A percentile compares a stretch with the other conserved stretches of the same genome.
Conservation (phyloP, 2,329 filamentous ascomycete species). For the Aspergillus aculeatinus region DNA sequence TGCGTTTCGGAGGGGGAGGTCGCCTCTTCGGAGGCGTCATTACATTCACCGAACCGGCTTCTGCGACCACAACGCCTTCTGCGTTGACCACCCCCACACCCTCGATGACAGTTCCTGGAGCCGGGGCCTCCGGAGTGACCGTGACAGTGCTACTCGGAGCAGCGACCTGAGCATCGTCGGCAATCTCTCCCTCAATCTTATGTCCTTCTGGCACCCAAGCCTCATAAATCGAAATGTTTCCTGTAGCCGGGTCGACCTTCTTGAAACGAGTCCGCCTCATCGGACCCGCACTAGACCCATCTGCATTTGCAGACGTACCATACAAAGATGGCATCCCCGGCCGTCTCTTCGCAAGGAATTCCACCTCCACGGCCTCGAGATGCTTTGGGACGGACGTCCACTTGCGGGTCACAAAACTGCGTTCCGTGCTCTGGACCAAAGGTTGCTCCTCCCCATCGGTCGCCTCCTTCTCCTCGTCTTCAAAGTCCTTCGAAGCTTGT, state of each 20-base stretch:
- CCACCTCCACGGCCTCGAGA: slow-evolving; percentile 58
- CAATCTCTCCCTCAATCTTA: slow-evolving; percentile 76
- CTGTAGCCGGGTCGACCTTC: slow-evolving; percentile 69
- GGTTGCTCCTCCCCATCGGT: slow-evolving; percentile 37
- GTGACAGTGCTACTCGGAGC: slow-evolving; percentile 41
- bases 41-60: slow-evolving; percentile 45
- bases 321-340: slow-evolving; percentile 58
- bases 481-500: slow-evolving; percentile 49
- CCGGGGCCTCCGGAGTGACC: slow-evolving; percentile 45
- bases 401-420: slow-evolving; percentile 57
- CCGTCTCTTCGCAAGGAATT: slow-evolving; percentile 62
- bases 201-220: slow-evolving; percentile 79
- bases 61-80: slow-evolving; percentile 58
- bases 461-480: slow-evolving; percentile 38
- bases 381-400: slow-evolving; percentile 59
- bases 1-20: slow-evolving; percentile 75
- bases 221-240: slow-evolving; percentile 81
- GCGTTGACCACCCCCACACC: slow-evolving; percentile 60
- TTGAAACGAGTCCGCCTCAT: slow-evolving; percentile 81
- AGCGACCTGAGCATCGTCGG: slow-evolving; percentile 53
- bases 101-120: slow-evolving; percentile 61
- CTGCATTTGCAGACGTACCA: slow-evolving; percentile 28
- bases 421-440: slow-evolving; percentile 34
- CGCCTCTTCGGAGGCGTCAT: slow-evolving; percentile 58
- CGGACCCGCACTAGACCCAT: slow-evolving; percentile 41